phyloP scores from a whole-genome alignment of 2,329 filamentous ascomycete genomes.

The Botryotinia convoluta region DNA sequence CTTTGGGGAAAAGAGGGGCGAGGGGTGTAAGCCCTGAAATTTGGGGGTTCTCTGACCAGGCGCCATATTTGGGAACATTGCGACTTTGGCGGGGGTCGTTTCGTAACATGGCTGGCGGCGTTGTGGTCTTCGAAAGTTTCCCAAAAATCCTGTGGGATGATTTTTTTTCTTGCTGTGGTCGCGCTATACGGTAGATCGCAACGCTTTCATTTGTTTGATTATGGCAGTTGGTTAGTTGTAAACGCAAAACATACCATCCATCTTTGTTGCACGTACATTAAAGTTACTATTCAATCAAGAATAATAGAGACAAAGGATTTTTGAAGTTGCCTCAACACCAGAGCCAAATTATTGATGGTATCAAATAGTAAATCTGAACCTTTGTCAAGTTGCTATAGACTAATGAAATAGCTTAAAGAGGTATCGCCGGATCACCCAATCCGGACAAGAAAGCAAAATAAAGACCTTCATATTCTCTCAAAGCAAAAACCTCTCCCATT shows the following conservation, averaged over 20 bases:
- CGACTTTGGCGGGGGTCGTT: background rate
- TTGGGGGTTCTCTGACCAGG: background rate
- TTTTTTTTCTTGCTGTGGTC: background rate
- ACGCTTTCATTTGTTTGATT: background rate
- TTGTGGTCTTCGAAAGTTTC: background rate
- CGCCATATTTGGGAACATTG: constrained; percentile 6
- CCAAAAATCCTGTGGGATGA: background rate
- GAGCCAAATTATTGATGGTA: background rate
- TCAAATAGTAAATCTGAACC: background rate
- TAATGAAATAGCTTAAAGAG: background rate
- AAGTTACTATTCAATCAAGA: background rate
- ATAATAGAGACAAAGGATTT: background rate
- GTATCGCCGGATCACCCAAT: background rate
- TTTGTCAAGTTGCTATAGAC: background rate
- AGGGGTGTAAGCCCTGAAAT: constrained; percentile 16
- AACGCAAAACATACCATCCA: background rate
- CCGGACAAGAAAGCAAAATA: background rate
- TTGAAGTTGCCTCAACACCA: no score
- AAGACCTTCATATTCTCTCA: background rate
- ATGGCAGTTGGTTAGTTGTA: background rate
- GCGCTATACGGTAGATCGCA: no score
- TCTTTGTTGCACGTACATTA: background rate
- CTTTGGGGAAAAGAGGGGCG: background rate
- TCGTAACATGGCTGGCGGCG: background rate
- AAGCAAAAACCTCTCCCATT: background rate